Percentiles rank a stretch among this genome's conserved stretches.
Evolutionary conservation across 176 grass and related monocot genomes (phyloP).

Genomic region (Musa itinerans): DNA sequence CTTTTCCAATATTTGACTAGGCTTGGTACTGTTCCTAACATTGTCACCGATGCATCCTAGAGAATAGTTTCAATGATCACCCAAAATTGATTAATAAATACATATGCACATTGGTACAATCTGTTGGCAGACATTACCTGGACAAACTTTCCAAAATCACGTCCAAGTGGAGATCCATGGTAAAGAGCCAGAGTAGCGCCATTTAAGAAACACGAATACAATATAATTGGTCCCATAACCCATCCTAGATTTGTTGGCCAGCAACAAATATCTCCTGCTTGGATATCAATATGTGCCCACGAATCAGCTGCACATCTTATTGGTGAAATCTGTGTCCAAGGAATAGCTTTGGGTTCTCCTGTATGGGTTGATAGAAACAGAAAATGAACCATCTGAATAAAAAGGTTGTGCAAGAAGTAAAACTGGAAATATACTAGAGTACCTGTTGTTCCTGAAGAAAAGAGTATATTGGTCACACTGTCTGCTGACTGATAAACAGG

Average conservation of each 20-base stretch:
- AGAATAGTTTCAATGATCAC: constrained; percentile 7
- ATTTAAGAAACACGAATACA: constrained; percentile 62
- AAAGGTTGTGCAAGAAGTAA: not conserved
- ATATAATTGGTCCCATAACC: constrained; percentile 79
- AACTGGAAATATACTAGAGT: constrained; percentile 1
- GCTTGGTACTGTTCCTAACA: constrained; percentile 83
- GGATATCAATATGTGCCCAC: constrained; percentile 75
- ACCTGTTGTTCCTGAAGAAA: constrained; percentile 99
- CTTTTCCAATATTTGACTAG: constrained; percentile 81
- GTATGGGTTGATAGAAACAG: constrained; percentile 15
- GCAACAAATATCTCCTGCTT: constrained; percentile 50
- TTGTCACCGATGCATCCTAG: constrained; percentile 79
- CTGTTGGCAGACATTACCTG: constrained; percentile 33
- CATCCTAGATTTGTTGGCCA: constrained; percentile 96
- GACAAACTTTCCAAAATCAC: constrained; percentile 86
- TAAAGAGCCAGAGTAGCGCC: constrained; percentile 79
- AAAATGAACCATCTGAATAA: constrained; percentile 1
- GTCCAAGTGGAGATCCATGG: constrained; percentile 81
- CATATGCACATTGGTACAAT: not conserved
- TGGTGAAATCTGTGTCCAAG: constrained; percentile 80
- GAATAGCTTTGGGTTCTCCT: constrained; percentile 98
- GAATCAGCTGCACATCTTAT: constrained; percentile 64
- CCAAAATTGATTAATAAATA: not conserved
- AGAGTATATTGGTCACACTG: constrained; percentile 67
- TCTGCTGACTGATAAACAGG: constrained; percentile 62